These are phyloP conservation scores for Penicillium sp. DNA, from an alignment of 2,329 filamentous ascomycete genomes.

Conservation along the genomic window DNA sequence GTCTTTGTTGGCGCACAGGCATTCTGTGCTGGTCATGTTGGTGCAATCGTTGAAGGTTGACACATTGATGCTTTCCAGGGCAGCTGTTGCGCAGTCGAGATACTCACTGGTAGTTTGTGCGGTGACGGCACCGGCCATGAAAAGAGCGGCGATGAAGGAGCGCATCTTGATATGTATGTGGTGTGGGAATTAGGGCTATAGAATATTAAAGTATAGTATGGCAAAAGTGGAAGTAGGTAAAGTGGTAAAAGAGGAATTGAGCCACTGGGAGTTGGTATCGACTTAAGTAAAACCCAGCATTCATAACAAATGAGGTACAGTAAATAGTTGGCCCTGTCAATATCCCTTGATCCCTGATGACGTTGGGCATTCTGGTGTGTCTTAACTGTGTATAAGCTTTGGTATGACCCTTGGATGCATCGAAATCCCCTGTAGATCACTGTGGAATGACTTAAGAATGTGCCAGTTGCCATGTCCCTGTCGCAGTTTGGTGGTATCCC, in stretches of 20 bases:
- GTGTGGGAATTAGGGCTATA: not conserved
- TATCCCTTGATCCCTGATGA: constrained; percentile 21
- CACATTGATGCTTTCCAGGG: constrained; percentile 2
- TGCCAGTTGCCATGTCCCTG: constrained; percentile 13
- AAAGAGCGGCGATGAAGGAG: constrained; percentile 15
- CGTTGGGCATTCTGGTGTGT: constrained; percentile 15
- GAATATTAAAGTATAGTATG: not conserved
- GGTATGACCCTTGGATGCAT: not conserved
- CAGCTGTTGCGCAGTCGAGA: constrained; percentile 13
- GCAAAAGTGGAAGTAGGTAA: not conserved
- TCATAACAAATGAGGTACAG: constrained; percentile 3
- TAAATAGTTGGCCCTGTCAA: constrained; percentile 6
- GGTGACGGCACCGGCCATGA: constrained; percentile 13
- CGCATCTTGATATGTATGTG: constrained; percentile 16
- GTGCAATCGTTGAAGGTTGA: constrained; percentile 10
- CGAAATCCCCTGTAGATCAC: constrained; percentile 7
- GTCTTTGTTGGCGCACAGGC: constrained; percentile 19
- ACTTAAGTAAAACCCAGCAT: constrained; percentile 10
- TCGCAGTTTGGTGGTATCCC: constrained; percentile 7
- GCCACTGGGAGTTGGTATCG: not conserved
- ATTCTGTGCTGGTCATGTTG: constrained; percentile 9
- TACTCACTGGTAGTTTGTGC: constrained; percentile 8
- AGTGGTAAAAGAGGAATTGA: not conserved
- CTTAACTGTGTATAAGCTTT: constrained; percentile 12
- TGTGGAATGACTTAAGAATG: constrained; percentile 21